Percentiles rank a stretch among this genome's conserved stretches.
These are phyloP conservation scores for Globisporangium okanoganense DNA, from an alignment of 352 stramenopile genomes.

Conservation along the genomic window DNA sequence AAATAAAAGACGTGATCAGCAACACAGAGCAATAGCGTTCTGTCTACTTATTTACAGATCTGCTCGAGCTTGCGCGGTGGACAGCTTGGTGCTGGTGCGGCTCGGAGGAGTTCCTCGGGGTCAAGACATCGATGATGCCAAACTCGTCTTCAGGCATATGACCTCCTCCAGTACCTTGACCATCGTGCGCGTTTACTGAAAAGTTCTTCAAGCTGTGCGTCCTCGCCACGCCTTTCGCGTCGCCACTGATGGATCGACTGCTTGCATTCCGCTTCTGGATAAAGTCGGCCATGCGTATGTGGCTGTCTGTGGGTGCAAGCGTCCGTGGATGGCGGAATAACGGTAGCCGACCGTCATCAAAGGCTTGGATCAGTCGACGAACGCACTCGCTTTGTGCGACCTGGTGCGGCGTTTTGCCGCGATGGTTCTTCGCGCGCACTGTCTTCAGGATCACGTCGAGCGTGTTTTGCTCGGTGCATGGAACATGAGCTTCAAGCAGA, in stretches of 20 bases:
- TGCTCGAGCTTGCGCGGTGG: not conserved
- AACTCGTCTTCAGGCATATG: slow-evolving; percentile 23
- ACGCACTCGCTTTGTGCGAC: slow-evolving; percentile 45
- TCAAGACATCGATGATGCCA: slow-evolving; percentile 20
- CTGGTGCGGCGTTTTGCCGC: slow-evolving; percentile 34
- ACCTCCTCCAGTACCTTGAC: not conserved
- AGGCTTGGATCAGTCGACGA: slow-evolving; percentile 35
- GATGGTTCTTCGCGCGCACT: slow-evolving; percentile 43
- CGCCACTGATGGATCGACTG: not conserved
- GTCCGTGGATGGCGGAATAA: slow-evolving; percentile 22
- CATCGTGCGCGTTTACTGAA: not conserved
- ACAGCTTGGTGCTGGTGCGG: not conserved
- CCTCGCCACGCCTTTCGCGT: not conserved
- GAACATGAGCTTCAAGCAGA: slow-evolving; percentile 39
- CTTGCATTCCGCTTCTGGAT: slow-evolving; percentile 5
- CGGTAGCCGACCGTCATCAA: slow-evolving; percentile 40
- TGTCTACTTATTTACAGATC: slow-evolving; percentile 1
- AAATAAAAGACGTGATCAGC: not conserved
- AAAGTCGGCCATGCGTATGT: slow-evolving; percentile 29
- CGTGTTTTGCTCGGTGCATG: slow-evolving; percentile 21
- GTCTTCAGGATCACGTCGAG: slow-evolving; percentile 27
- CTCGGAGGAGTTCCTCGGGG: not conserved
- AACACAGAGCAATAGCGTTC: not conserved
- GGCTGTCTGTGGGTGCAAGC: not conserved
- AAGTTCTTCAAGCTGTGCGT: slow-evolving; percentile 18